Base-by-base conservation (phyloP, 345 rosid species). In the Clarkia xantiana region DNA sequence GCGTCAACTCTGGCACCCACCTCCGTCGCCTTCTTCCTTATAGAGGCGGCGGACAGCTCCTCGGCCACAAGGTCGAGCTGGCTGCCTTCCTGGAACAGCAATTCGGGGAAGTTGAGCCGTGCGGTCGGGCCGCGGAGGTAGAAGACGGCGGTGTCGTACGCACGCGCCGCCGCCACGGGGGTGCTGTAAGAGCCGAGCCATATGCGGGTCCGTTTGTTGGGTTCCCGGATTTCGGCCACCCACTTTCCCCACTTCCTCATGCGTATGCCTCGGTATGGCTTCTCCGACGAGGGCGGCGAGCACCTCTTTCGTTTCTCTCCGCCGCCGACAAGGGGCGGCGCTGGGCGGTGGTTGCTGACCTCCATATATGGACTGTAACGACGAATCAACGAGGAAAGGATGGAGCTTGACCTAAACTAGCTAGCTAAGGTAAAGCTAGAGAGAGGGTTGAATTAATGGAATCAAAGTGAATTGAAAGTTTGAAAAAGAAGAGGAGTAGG, bases 201-300 rank as follows among this genome's bases (percentile, higher is more conserved):
- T 20, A 73, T 69, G 13, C 78, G 55, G 2, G 78, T 60, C 11
- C 78, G 55, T 52, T 73, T 73, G 59, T 73, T 73, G 47, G 78
- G 78, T 45, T 73, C 78, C 39, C 78, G 54, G 45, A 73, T 64
- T 57, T 73, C 75, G 2, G 78, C 78, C 13, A 73, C 78, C 75
- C 75, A 69, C 55, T 73, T 73, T 11, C 78, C 78, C 78, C 78
- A 73, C 72, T 74, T 74, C 54, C 79, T 64, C 79, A 67, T 74
- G 63, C 79, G 50, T 55, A 69, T 74, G 6, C 75, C 79, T 52
- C 72, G 49, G 39, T 74, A 74, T 1, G 66, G 70, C 68, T 64
- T 74, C 42, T 58, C 36, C 36, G 36, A 29, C 1, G 36, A 29
- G 8, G 36, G 36, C 36, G 5, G 36, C 36, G 36, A 5, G 8